Evolutionary conservation across 2,329 filamentous ascomycete species (phyloP).

Genomic region (Pseudohalonectria lignicola): DNA sequence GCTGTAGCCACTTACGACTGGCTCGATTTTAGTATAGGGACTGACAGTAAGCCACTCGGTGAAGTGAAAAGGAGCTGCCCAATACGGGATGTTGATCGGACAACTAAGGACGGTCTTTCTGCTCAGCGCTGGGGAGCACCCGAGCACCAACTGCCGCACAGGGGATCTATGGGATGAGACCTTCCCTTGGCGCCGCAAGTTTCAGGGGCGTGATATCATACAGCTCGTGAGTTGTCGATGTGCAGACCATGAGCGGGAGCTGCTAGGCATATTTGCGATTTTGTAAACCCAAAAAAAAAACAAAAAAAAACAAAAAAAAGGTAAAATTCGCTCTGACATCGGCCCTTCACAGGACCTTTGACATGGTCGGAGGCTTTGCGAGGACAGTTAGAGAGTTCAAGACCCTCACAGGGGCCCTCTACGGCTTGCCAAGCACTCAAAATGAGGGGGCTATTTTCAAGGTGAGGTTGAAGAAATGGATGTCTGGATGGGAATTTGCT

Average conservation of each 20-base stretch:
- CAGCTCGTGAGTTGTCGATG: slow-evolving; percentile 16
- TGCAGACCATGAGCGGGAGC: background rate
- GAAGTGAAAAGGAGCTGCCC: slow-evolving; percentile 3
- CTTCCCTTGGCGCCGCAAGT: slow-evolving; percentile 35
- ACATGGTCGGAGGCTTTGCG: background rate
- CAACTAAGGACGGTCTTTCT: slow-evolving; percentile 7
- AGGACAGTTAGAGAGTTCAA: background rate
- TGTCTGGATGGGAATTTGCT: no score
- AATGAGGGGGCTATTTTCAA: background rate
- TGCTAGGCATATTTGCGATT: background rate
- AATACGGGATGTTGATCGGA: background rate
- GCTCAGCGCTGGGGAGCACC: slow-evolving; percentile 12
- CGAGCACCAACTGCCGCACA: slow-evolving; percentile 17
- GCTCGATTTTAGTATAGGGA: slow-evolving; percentile 20
- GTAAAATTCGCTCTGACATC: no score
- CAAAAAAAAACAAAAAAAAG: no score
- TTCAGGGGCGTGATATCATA: slow-evolving; percentile 34
- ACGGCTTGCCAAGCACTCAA: background rate
- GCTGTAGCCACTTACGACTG: slow-evolving; percentile 19
- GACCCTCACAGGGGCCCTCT: background rate
- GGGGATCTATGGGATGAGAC: slow-evolving; percentile 15
- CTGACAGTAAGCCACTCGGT: slow-evolving; percentile 15
- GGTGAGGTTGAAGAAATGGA: no score
- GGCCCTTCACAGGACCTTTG: background rate
- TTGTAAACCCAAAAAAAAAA: no score